Base-by-base conservation (phyloP, 495 filamentous ascomycete species). In the Terfezia claveryi region DNA sequence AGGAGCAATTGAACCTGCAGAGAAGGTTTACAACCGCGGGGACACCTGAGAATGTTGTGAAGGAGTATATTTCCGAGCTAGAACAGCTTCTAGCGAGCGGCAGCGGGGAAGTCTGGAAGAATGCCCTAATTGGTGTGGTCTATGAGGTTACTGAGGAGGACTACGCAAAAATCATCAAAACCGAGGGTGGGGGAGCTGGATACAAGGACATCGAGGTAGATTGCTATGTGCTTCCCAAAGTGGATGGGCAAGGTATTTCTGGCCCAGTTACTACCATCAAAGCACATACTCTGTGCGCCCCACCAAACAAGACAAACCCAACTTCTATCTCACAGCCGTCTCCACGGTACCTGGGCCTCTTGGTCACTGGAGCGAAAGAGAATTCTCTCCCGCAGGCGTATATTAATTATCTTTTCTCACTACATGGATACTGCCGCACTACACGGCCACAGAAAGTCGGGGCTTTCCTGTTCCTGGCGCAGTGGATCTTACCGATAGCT, bases 101-200 rank as follows among this genome's bases (percentile, higher is more conserved):
- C 0, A 73, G 74, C 62, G 68, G 69, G 50, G 70, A 66, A 17
- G 58, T 62, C 32, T 88, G 86, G 84, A 68, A 76, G 57, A 85
- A 83, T 58, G 84, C 85, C 16, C 74, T 98, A 10, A 74, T 94
- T 49, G 91, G 91, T 49, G 83, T 94, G 20, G 91, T 95, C 37
- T 98, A 98, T 73, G 87, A 95, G 69, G 81, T 96, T 27, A 91
- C 86, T 2, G 66, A 70, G 2, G 62, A 70, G 8, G 91, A 98
- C 71, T 98, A 82, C 64, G 77, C 80, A 3, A 81, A 76, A 54
- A 91, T 98, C 60, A 80, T 96, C 55, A 80, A 80, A 4, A 94
- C 86, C 2, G 91, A 98, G 66, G 89, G 89, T 56, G 87, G 83
- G 37, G 88, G 89, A 9, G 67, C 76, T 11, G 71, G 77, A 12